A percentile compares a stretch with the other conserved stretches of the same genome.
These are phyloP conservation scores for Leccinum pellstonianum DNA, from an alignment of 768 basidiomycete species.

Conservation along the genomic window DNA sequence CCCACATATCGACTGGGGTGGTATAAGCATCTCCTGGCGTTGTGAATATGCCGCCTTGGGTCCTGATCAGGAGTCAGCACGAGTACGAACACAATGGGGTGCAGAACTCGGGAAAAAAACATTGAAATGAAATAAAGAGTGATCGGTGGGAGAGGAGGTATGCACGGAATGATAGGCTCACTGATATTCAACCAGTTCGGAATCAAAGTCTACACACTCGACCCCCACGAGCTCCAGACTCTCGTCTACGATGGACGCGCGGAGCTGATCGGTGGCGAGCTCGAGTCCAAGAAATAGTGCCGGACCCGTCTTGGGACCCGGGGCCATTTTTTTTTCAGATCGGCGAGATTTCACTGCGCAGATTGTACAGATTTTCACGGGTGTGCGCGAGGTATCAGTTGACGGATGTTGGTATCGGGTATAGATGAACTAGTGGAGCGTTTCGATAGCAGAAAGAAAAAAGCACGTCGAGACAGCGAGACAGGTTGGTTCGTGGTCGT, in stretches of 20 bases:
- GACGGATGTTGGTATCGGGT: slow-evolving; percentile 32
- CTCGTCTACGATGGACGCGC: slow-evolving; percentile 82
- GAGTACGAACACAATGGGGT: slow-evolving; percentile 8
- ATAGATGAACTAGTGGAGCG: slow-evolving; percentile 17
- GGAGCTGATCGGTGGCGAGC: slow-evolving; percentile 79
- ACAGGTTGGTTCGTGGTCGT: slow-evolving; percentile 18
- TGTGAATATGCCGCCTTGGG: slow-evolving; percentile 83
- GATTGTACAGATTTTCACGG: slow-evolving; percentile 6
- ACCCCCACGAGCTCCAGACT: slow-evolving; percentile 79
- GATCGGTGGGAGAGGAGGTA: slow-evolving; percentile 6
- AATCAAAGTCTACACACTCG: slow-evolving; percentile 81
- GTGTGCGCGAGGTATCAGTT: slow-evolving; percentile 16
- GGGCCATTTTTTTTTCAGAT: slow-evolving; percentile 29
- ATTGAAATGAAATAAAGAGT: background rate
- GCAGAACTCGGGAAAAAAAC: background rate
- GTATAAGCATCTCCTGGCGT: slow-evolving; percentile 85
- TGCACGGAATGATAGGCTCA: slow-evolving; percentile 40
- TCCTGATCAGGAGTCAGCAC: slow-evolving; percentile 46
- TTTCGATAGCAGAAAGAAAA: slow-evolving; percentile 14
- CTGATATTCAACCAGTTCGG: slow-evolving; percentile 78
- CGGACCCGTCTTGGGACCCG: slow-evolving; percentile 39
- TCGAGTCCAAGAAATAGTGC: slow-evolving; percentile 84
- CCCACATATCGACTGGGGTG: slow-evolving; percentile 90
- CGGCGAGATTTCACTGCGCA: slow-evolving; percentile 1
- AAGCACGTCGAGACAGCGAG: slow-evolving; percentile 4